These are phyloP conservation scores for Celoporthe dispersa DNA, from an alignment of 2,329 filamentous ascomycete genomes.

Conservation along the genomic window DNA sequence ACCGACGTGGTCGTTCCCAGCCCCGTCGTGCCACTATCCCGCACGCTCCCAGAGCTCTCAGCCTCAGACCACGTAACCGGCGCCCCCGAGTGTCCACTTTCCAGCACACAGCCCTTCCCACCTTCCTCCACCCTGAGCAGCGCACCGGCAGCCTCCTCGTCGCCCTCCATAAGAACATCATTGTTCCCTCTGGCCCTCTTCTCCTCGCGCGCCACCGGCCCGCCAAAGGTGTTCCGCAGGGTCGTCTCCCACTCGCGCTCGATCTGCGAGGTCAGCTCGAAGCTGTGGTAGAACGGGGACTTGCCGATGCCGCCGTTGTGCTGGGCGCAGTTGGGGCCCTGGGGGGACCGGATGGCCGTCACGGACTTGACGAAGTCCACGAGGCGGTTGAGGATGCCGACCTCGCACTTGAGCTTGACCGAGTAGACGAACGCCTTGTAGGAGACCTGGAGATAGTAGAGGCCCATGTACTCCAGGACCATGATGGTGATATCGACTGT, in stretches of 20 bases:
- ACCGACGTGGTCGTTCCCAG: not conserved
- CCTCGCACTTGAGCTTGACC: constrained; percentile 44
- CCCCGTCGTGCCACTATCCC: not conserved
- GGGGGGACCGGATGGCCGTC: not conserved
- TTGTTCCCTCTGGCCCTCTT: not conserved
- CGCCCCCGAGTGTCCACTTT: not conserved
- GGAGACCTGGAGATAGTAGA: constrained; percentile 41
- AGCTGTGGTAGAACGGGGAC: constrained; percentile 14
- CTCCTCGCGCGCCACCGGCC: not conserved
- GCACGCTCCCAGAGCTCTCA: not conserved
- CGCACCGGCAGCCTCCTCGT: not conserved
- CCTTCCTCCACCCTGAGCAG: not conserved
- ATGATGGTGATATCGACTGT: constrained; percentile 41
- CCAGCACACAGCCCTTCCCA: not conserved
- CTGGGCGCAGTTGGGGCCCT: constrained; percentile 6
- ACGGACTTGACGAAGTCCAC: constrained; percentile 36
- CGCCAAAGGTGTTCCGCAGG: constrained; percentile 23
- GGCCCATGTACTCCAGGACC: constrained; percentile 39
- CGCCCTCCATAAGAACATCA: not conserved
- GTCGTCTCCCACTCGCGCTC: constrained; percentile 28
- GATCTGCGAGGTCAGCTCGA: constrained; percentile 23
- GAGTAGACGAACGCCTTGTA: constrained; percentile 43
- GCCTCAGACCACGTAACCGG: not conserved
- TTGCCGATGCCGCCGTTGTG: not conserved
- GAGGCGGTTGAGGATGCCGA: constrained; percentile 42